These are phyloP conservation scores for cucumber (Cucumis sativus) DNA, from an alignment of 306 rosid species.

Conservation along the genomic window Cucumber_9930_V3 NC_026658.2:4105501-4106000, in stretches of 20 bases:
- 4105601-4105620: constrained; percentile 73
- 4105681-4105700: not conserved
- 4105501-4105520: not conserved
- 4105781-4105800: constrained; percentile 93
- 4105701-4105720: not conserved
- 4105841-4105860: no score
- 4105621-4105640: constrained; percentile 19
- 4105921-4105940: no score
- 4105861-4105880: no score
- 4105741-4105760: constrained; percentile 78
- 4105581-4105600: constrained; percentile 58
- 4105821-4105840: constrained; percentile 34
- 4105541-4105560: not conserved
- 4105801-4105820: constrained; percentile 94
- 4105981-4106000: no score
- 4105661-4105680: not conserved
- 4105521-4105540: not conserved
- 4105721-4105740: constrained; percentile 31
- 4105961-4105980: no score
- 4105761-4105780: constrained; percentile 81
- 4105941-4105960: no score
- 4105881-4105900: no score
- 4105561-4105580: constrained; percentile 21
- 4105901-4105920: no score
- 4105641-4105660: not conserved